phyloP scores from a whole-genome alignment of 257 asterid species.

The Coffea canephora region DNA sequence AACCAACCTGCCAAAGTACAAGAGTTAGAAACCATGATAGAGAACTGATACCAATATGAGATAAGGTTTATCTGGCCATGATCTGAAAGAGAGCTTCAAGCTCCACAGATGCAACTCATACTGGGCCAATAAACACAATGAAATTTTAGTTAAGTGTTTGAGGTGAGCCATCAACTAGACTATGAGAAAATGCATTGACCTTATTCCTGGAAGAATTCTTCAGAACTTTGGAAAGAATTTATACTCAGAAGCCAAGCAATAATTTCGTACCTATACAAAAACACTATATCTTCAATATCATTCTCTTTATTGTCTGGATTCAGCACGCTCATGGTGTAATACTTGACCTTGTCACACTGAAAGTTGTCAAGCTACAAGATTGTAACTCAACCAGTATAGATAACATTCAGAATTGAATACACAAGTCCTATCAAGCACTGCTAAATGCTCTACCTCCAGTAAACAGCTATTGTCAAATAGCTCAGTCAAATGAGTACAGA shows the following conservation, averaged over 20 bases:
- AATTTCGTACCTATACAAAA: constrained; percentile 63
- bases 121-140: neutral
- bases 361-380: constrained; percentile 16
- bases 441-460: constrained; percentile 53
- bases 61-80: neutral
- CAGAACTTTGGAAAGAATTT: constrained; percentile 2
- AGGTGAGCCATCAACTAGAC: neutral
- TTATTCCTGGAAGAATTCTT: neutral
- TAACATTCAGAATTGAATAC: neutral
- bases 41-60: neutral
- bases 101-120: neutral
- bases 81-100: neutral
- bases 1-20: constrained; percentile 57
- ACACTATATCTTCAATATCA: constrained; percentile 73
- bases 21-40: constrained; percentile 4
- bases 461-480: constrained; percentile 69
- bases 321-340: constrained; percentile 92
- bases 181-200: neutral
- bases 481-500: constrained; percentile 94
- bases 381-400: constrained; percentile 3
- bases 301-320: constrained; percentile 59
- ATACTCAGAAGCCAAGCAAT: constrained; percentile 9
- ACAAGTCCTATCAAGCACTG: neutral
- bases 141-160: neutral
- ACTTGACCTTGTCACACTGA: constrained; percentile 81